A percentile compares a stretch with the other conserved stretches of the same genome.
Evolutionary conservation across 345 rosid genomes (phyloP).

Genomic region (Clarkia xantiana): DNA sequence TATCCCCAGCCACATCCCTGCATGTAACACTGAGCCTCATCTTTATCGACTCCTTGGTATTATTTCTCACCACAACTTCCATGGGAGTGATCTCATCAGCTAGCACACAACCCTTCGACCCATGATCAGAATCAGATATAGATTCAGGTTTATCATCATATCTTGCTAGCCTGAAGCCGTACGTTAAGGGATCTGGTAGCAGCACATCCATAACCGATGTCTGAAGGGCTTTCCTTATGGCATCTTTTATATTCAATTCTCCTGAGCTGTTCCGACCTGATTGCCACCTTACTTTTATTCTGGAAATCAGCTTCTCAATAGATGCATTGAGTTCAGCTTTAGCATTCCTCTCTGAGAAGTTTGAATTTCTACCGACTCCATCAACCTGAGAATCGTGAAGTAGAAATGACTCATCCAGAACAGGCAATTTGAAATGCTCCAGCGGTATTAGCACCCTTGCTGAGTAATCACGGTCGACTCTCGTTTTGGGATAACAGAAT

Average conservation of each 20-base stretch:
- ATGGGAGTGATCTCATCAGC: conserved; percentile 81
- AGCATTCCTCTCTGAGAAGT: conserved; percentile 74
- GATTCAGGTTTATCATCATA: conserved; percentile 13
- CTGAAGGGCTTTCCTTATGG: conserved; percentile 81
- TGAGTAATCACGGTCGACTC: conserved; percentile 84
- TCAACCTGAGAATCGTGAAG: conserved; percentile 50
- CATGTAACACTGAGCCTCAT: conserved; percentile 73
- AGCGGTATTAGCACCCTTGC: conserved; percentile 87
- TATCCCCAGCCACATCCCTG: conserved; percentile 91
- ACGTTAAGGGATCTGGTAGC: conserved; percentile 93
- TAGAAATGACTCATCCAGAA: conserved; percentile 84
- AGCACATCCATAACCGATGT: conserved; percentile 88
- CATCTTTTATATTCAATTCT: conserved; percentile 78
- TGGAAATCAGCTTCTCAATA: conserved; percentile 70
- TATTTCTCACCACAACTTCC: conserved; percentile 80
- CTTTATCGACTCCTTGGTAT: conserved; percentile 73
- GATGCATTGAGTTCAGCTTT: conserved; percentile 83
- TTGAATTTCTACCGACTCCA: conserved; percentile 26
- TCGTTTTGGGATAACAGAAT: conserved; percentile 67
- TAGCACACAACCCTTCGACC: conserved; percentile 33
- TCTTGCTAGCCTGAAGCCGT: conserved; percentile 70
- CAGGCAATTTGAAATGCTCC: conserved; percentile 89
- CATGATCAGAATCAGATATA: conserved; percentile 7
- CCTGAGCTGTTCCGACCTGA: conserved; percentile 96
- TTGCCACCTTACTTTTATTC: conserved; percentile 90